These are phyloP conservation scores for Alternaria metachromatica DNA, from an alignment of 2,329 filamentous ascomycete species.

Conservation along the genomic window DNA sequence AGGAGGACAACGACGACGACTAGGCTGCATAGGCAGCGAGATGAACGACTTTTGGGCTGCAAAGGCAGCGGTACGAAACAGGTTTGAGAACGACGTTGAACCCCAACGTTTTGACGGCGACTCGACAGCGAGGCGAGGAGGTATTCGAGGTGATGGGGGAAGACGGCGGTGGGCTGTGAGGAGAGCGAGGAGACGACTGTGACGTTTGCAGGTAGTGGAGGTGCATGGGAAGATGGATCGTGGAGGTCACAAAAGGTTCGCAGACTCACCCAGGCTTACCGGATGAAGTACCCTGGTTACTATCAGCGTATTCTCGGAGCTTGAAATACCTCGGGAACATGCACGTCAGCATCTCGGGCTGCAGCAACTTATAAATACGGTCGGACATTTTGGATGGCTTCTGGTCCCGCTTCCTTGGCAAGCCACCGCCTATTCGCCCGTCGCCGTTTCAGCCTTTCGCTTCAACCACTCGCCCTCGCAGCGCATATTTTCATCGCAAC, in stretches of 20 bases:
- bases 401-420: conserved; percentile 7
- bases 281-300: neutral
- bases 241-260: neutral
- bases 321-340: neutral
- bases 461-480: conserved; percentile 9
- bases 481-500: neutral
- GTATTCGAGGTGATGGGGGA: too few relatives aligned
- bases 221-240: neutral
- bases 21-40: neutral
- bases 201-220: neutral
- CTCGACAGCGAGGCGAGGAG: neutral
- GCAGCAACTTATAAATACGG: neutral
- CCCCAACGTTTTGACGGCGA: neutral
- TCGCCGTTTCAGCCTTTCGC: conserved; percentile 17
- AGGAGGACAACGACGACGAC: neutral
- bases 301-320: neutral
- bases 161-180: neutral
- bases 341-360: neutral
- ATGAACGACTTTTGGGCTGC: neutral
- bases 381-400: neutral
- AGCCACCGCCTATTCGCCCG: conserved; percentile 4
- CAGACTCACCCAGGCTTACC: neutral
- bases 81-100: neutral
- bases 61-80: neutral
- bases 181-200: neutral